phyloP scores from a whole-genome alignment of 805 yeast genomes.

The Tetrapisispora iriomotensis region DNA sequence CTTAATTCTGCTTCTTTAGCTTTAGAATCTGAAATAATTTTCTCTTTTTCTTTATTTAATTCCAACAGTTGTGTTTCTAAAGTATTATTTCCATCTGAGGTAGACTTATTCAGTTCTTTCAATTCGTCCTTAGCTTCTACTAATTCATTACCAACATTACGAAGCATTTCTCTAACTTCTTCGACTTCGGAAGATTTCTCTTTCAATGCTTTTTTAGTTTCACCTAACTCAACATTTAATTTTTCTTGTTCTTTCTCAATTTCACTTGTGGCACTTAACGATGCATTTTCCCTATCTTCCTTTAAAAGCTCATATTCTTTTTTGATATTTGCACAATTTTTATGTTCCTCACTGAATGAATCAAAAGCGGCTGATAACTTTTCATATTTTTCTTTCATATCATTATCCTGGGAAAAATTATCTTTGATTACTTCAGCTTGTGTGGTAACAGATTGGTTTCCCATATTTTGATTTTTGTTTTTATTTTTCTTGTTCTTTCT shows the following conservation, averaged over 20 bases:
- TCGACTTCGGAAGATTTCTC: conserved; percentile 54
- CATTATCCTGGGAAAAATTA: not conserved
- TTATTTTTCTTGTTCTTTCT: conserved; percentile 13
- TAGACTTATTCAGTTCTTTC: conserved; percentile 26
- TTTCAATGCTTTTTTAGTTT: conserved; percentile 27
- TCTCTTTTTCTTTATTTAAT: conserved; percentile 19
- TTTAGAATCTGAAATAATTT: conserved; percentile 17
- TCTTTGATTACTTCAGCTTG: not conserved
- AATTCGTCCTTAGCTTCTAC: conserved; percentile 57
- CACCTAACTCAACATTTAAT: conserved; percentile 11
- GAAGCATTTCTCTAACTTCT: conserved; percentile 62
- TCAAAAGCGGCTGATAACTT: conserved; percentile 4
- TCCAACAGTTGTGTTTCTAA: not conserved
- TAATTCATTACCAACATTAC: conserved; percentile 67
- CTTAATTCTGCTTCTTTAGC: conserved; percentile 24
- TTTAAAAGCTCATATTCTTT: conserved; percentile 12
- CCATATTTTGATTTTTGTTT: conserved; percentile 14
- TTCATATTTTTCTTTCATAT: conserved; percentile 6
- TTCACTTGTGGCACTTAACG: conserved; percentile 11
- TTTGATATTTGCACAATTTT: conserved; percentile 9
- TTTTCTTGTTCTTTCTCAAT: conserved; percentile 11
- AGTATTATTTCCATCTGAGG: conserved; percentile 11
- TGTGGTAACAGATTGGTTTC: not conserved
- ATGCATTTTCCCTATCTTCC: conserved; percentile 8
- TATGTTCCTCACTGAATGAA: conserved; percentile 5